Conservation (phyloP, 2,329 filamentous ascomycete species). For the Paracoccidioides lutzii region DNA sequence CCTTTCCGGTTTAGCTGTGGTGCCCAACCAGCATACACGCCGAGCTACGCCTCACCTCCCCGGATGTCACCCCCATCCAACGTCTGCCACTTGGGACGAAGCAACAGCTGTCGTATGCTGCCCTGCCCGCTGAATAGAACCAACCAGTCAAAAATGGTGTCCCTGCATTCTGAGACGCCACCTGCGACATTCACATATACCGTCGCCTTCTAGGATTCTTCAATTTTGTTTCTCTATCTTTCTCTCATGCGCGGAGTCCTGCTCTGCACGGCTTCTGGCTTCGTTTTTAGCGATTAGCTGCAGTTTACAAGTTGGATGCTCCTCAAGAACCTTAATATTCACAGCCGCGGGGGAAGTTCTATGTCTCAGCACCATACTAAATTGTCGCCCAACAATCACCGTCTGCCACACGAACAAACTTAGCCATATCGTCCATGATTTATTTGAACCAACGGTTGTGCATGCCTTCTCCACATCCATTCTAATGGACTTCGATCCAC, state of each 20-base stretch:
- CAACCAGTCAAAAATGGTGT: background rate
- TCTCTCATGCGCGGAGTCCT: too few relatives aligned
- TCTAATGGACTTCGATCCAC: background rate
- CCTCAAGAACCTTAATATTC: background rate
- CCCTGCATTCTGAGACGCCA: conserved; percentile 1
- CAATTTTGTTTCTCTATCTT: background rate
- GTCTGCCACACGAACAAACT: conserved; percentile 4
- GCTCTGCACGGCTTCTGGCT: background rate
- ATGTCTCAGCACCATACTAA: conserved; percentile 1
- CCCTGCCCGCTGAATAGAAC: background rate
- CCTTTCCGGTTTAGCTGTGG: background rate
- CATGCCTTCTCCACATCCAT: background rate
- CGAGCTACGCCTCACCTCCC: background rate
- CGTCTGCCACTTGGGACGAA: background rate
- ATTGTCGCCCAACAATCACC: conserved; percentile 5
- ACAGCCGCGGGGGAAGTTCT: background rate
- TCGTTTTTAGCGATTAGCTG: background rate
- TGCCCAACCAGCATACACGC: background rate
- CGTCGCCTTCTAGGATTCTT: background rate
- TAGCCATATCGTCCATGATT: background rate
- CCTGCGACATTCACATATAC: background rate
- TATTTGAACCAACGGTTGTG: background rate
- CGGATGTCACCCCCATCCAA: background rate
- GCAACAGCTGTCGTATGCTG: background rate
- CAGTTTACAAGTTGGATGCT: background rate